Percentiles rank a stretch among this genome's conserved stretches.
Conservation (phyloP, 108 stramenopile species). For the Nannochloropsis oceanica region DNA sequence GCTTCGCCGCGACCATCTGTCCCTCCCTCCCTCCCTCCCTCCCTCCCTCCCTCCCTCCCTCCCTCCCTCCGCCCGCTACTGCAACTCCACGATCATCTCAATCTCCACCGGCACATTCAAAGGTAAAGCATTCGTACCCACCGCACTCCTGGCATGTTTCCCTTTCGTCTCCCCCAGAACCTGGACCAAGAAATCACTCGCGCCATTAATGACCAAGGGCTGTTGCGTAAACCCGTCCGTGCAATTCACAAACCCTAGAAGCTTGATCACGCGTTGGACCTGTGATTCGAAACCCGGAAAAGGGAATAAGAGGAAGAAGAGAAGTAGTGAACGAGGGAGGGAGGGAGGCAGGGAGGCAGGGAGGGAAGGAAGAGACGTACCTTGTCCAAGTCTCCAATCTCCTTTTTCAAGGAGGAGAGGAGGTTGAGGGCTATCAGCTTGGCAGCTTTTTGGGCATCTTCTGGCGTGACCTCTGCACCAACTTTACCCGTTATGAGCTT, state of each 20-base stretch:
- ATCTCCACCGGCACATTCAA: slow-evolving; percentile 50
- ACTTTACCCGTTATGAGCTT: slow-evolving; percentile 26
- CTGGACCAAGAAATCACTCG: slow-evolving; percentile 46
- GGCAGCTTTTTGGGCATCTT: slow-evolving; percentile 18
- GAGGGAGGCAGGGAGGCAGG: too few relatives aligned
- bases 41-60: not conserved
- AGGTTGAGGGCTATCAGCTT: slow-evolving; percentile 25
- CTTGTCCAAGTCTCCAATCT: slow-evolving; percentile 45
- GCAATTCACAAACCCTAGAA: slow-evolving; percentile 55
- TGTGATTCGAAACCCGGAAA: not conserved
- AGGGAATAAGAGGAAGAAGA: not conserved
- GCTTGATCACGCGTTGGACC: slow-evolving; percentile 37
- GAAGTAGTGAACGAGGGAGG: too few relatives aligned
- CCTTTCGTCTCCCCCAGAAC: slow-evolving; percentile 50
- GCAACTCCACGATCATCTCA: slow-evolving; percentile 48
- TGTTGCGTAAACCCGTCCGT: slow-evolving; percentile 46
- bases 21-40: not conserved
- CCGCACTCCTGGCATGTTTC: slow-evolving; percentile 44
- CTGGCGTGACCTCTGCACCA: slow-evolving; percentile 15
- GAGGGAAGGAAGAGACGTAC: slow-evolving; percentile 10
- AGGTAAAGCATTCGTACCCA: slow-evolving; percentile 55
- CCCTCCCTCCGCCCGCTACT: not conserved
- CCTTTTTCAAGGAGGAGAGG: slow-evolving; percentile 29
- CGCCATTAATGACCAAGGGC: slow-evolving; percentile 55
- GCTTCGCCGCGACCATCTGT: too few relatives aligned